A percentile compares a stretch with the other conserved stretches of the same genome.
These are phyloP conservation scores for Collybiopsis confluens DNA, from an alignment of 768 basidiomycete species.

Conservation along the genomic window DNA sequence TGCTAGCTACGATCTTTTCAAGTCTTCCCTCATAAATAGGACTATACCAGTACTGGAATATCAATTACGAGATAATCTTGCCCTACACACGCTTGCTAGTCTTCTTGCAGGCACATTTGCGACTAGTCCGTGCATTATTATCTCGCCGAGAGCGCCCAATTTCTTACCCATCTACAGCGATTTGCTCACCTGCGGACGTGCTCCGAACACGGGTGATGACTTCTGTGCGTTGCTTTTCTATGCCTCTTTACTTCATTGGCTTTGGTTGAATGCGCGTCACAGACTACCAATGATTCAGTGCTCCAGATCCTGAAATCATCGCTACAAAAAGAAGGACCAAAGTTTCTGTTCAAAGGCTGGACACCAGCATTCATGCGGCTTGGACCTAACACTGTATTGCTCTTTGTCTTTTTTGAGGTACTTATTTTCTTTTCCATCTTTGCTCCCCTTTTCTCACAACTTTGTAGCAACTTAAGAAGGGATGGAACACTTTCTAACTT, in stretches of 20 bases:
- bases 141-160: not conserved
- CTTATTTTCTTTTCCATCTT: constrained; percentile 8
- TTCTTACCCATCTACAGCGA: constrained; percentile 39
- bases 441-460: not conserved
- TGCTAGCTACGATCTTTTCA: constrained; percentile 74
- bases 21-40: constrained; percentile 47
- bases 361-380: constrained; percentile 82
- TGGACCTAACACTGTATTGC: constrained; percentile 77
- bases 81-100: constrained; percentile 67
- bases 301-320: constrained; percentile 54
- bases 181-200: constrained; percentile 78
- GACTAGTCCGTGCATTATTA: constrained; percentile 50
- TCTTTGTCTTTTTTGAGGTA: constrained; percentile 86
- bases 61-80: constrained; percentile 60
- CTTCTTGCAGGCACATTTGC: constrained; percentile 70
- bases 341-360: constrained; percentile 87
- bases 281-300: constrained; percentile 50
- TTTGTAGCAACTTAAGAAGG: constrained; percentile 64
- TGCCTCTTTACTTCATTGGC: constrained; percentile 1
- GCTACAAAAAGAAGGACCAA: constrained; percentile 66
- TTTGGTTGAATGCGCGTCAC: constrained; percentile 7
- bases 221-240: constrained; percentile 37
- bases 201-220: constrained; percentile 76
- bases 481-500: constrained; percentile 35
- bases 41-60: constrained; percentile 53